Evolutionary conservation across 2,329 filamentous ascomycete genomes (phyloP).

Genomic region (Colletotrichum sp.): DNA sequence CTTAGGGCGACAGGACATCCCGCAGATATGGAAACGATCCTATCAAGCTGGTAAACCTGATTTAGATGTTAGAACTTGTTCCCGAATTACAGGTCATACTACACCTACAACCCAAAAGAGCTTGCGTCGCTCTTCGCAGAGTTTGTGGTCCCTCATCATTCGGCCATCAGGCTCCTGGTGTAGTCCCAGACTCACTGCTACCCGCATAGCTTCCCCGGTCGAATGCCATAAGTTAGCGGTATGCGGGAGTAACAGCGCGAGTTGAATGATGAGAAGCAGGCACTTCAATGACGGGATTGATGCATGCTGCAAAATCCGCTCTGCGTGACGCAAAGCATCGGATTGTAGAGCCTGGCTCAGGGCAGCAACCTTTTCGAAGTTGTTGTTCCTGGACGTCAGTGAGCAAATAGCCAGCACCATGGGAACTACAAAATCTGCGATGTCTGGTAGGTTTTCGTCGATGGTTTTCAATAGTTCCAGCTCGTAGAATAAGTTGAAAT

Average conservation of each 20-base stretch:
- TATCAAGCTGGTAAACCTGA: not conserved
- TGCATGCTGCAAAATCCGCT: not conserved
- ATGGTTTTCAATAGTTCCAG: not conserved
- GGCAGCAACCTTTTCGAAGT: not conserved
- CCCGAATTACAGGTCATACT: fast-evolving
- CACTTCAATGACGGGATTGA: not conserved
- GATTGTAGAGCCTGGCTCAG: not conserved
- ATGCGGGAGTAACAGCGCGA: not conserved
- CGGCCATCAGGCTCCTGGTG: not conserved
- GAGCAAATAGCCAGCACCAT: not conserved
- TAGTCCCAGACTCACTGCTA: not conserved
- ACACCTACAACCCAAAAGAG: not conserved
- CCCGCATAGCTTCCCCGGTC: not conserved
- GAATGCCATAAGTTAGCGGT: not conserved
- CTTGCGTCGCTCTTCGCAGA: not conserved
- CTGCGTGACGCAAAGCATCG: not conserved
- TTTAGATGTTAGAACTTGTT: not conserved
- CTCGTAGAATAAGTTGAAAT: not conserved
- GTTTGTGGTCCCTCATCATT: not conserved
- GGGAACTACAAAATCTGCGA: not conserved
- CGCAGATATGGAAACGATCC: not conserved
- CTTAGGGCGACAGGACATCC: not conserved
- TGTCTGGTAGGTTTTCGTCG: not conserved
- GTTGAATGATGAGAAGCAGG: not conserved
- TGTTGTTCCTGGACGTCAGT: not conserved